Evolutionary conservation across 441 rosid species (phyloP).

Genomic region (Kokia cookei): DNA sequence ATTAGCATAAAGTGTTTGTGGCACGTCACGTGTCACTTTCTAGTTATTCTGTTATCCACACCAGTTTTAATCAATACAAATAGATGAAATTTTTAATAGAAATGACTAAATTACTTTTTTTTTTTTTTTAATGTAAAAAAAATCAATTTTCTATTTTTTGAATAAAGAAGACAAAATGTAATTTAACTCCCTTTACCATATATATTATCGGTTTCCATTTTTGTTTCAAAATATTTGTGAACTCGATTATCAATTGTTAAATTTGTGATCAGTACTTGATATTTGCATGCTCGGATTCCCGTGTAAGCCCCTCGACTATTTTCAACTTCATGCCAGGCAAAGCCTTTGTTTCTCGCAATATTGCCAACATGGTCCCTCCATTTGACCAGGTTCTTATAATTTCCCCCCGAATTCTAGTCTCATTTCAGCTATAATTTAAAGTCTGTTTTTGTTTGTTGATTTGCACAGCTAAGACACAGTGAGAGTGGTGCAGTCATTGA

Average conservation of each 20-base stretch:
- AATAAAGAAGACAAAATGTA: fast-evolving
- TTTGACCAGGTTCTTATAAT: slow-evolving; percentile 34
- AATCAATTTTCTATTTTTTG: background rate
- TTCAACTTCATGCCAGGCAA: slow-evolving; percentile 48
- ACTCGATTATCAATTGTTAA: background rate
- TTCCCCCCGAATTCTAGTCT: background rate
- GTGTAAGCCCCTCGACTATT: slow-evolving; percentile 56
- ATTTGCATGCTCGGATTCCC: slow-evolving; percentile 63
- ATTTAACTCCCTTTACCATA: too few relatives aligned
- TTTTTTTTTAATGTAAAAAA: background rate
- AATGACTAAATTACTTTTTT: background rate
- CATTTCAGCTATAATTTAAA: too few relatives aligned
- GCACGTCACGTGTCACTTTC: too few relatives aligned
- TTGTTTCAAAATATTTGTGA: too few relatives aligned
- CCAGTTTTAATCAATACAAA: too few relatives aligned
- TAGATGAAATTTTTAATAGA: background rate
- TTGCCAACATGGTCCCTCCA: slow-evolving; percentile 51
- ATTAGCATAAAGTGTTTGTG: too few relatives aligned
- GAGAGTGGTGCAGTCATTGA: slow-evolving; percentile 59
- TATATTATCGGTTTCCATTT: too few relatives aligned
- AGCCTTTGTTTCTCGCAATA: slow-evolving; percentile 53
- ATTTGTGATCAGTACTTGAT: slow-evolving; percentile 35
- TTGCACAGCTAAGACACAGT: slow-evolving; percentile 34
- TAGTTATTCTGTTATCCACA: background rate
- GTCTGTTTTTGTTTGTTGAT: too few relatives aligned